These are phyloP conservation scores for Kodamaea fungicola DNA, from an alignment of 1,139 yeast genomes.

Conservation along the genomic window DNA sequence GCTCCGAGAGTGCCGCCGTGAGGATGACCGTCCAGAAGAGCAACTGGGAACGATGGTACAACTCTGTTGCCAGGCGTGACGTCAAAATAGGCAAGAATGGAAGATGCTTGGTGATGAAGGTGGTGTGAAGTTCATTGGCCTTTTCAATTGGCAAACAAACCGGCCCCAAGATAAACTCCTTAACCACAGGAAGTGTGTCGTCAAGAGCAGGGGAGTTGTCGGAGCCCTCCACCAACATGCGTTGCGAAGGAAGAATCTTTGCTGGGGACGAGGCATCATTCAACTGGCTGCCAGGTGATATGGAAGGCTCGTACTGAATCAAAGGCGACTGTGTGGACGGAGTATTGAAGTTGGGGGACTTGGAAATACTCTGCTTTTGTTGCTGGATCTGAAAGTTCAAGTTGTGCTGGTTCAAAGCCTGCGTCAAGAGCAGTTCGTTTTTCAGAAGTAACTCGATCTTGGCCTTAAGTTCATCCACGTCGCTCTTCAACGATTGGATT, in stretches of 20 bases:
- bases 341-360: slow-evolving; percentile 5
- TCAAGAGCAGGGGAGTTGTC: slow-evolving; percentile 25
- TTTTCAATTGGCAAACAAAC: slow-evolving; percentile 62
- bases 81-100: slow-evolving; percentile 80
- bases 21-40: slow-evolving; percentile 89
- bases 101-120: slow-evolving; percentile 62
- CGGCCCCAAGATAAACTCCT: slow-evolving; percentile 72
- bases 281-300: slow-evolving; percentile 5
- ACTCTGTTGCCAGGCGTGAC: slow-evolving; percentile 68
- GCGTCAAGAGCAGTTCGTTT: slow-evolving; percentile 65
- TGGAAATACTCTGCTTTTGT: slow-evolving; percentile 1
- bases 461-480: slow-evolving; percentile 74
- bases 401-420: slow-evolving; percentile 52
- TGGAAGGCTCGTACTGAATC: background rate
- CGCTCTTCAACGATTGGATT: slow-evolving; percentile 77
- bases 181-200: slow-evolving; percentile 21
- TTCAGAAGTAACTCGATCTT: slow-evolving; percentile 74
- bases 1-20: slow-evolving; percentile 82
- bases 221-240: slow-evolving; percentile 21
- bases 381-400: slow-evolving; percentile 25
- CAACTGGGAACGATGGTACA: slow-evolving; percentile 78
- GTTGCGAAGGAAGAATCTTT: slow-evolving; percentile 3
- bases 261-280: slow-evolving; percentile 8
- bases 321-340: slow-evolving; percentile 2
- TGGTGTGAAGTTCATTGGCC: slow-evolving; percentile 69